A percentile compares a stretch with the other conserved stretches of the same genome.
Conservation (phyloP, 176 grass and related monocot species). For the Musa beccarii region DNA sequence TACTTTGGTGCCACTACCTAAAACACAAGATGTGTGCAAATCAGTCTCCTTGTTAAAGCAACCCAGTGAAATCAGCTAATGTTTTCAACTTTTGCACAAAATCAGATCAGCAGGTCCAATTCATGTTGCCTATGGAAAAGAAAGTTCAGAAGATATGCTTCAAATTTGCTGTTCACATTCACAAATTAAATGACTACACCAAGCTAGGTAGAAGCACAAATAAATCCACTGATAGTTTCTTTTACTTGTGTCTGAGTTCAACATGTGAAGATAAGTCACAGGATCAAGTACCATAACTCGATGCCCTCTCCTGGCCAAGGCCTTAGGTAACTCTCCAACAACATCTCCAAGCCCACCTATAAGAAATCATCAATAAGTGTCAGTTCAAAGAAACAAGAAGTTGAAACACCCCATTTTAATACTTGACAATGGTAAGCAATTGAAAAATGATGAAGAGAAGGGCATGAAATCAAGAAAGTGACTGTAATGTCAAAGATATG, state of each 20-base stretch:
- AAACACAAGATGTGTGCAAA: background rate
- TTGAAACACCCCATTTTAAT: background rate
- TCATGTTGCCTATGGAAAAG: background rate
- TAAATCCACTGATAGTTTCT: too few relatives aligned
- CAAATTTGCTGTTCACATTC: background rate
- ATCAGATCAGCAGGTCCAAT: background rate
- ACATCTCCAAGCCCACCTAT: constrained; percentile 98
- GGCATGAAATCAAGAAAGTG: background rate
- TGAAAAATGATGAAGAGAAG: background rate
- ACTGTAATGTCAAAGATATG: background rate
- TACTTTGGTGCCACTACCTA: constrained; percentile 79
- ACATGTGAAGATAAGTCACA: constrained; percentile 22
- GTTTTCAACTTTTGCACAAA: background rate
- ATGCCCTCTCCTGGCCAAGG: constrained; percentile 85
- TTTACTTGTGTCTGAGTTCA: background rate
- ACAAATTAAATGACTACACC: too few relatives aligned
- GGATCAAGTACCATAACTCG: constrained; percentile 75
- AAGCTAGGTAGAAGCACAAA: too few relatives aligned
- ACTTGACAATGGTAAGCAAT: background rate
- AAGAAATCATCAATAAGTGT: constrained; percentile 20
- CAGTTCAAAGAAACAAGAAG: constrained; percentile 12
- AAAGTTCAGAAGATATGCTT: background rate
- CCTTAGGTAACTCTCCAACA: constrained; percentile 87
- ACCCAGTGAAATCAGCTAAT: background rate
- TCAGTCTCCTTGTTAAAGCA: background rate